Base-by-base conservation (phyloP, 2,329 filamentous ascomycete species). In the Diaporthe velutina region DNA sequence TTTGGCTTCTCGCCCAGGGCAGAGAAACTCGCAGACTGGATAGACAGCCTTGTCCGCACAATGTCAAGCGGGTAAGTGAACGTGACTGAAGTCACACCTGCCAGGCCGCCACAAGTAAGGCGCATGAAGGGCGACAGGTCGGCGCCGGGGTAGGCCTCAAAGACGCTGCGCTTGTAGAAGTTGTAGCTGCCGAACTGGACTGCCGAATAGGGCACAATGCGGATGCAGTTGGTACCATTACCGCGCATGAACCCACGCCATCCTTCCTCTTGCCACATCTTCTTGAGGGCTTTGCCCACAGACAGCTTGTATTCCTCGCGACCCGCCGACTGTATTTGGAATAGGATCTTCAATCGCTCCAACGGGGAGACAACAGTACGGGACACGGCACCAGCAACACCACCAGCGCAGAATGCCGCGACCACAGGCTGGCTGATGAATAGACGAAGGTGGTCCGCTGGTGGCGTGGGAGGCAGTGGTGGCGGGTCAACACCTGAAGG, bases 111-210 rank as follows among this genome's bases (percentile, higher is more conserved):
- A 81, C 96, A 98, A n/a, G 95, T 81, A 8, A 99, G 89, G 73
- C 97, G 93, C 77, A 93, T 89, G 67, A 95, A 79, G 3, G 97
- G 91, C 25, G 89, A 88, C 76, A 98, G 87, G 38, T 95, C 93
- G 70, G 90, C 92, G 73, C 94, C 94, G 0, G 95, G 93, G 55
- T 91, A 88, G 60, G 90, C 84, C 82, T 98, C 95, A 79, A 97
- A 96, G 80, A 97, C 92, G 87, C 93, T 88, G 87, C 92, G 90
- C 85, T 98, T 98, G 86, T 99, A 99, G 79, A 98, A 92, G 83
- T 98, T 98, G 87, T 98, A 99, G 82, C 95, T 97, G 79, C 96
- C 96, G 84, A 99, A 99, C 82, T 99, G 97, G 54, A 98, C 97
- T 15, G 97, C 97, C 67, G 96, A 98, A 84, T 99, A 99, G 6